Evolutionary conservation across 129 eudicot genomes (phyloP), one percentile per base, ranked within the genome.

Genomic region (Mikania micrantha): DNA sequence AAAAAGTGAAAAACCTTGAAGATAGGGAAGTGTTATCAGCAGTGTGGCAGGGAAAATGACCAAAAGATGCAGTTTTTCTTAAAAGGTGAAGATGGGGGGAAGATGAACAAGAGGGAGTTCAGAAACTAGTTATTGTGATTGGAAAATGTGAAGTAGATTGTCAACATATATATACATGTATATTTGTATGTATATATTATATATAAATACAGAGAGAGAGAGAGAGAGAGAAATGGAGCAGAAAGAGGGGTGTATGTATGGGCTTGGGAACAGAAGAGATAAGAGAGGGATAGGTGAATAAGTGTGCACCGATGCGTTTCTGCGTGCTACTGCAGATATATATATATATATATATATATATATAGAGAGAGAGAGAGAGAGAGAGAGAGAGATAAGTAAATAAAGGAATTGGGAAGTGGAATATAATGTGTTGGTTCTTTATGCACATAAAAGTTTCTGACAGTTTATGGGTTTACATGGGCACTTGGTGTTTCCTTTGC

Each of bases 261-360:
- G 95, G 95, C 95, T 73, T 82, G 83, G 95, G 85, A 82, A 87
- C 95, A 88, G 86, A 87, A 77, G 95, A 85, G 90, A 84, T 84
- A 79, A 84, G 85, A 78, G 81, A 76, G 74, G 59, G 82, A 79
- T 77, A 74, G 60, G 78, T 72, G 83, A 74, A 58, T 57, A 67
- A 80, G 75, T 66, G 79, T 81, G 66, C 78, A 76, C 83, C 81
- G 42, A 67, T 68, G 73, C 60, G 78, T 63, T 72, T 58, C 76
- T 77, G 83, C 81, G 74, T 76, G 82, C 73, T 69, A 28, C 79
- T 57, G 77, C 66, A 60, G 32, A 65, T 45, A 50, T 44, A 13
- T 56, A 15, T 65, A 20, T 72, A 20, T 39, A 16, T 36, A 28
- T 36, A 10, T 35, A 49, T 48, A 1, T 22, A 17, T 16, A 41